Evolutionary conservation across 2,329 filamentous ascomycete genomes (phyloP).

Genomic region (Aureobasidium sp.): DNA sequence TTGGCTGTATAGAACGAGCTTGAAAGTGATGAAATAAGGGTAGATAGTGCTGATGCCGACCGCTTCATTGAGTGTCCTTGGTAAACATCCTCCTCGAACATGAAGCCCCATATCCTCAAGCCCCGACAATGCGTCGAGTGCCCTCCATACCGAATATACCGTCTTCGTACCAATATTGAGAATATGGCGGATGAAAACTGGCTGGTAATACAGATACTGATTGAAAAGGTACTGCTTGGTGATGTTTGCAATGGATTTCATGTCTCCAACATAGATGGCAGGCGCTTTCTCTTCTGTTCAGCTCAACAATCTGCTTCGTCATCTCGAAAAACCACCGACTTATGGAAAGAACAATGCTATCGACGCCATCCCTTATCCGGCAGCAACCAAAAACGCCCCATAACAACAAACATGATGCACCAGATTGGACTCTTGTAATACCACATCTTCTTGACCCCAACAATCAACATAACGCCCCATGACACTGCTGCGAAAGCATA

Average conservation of each 20-base stretch:
- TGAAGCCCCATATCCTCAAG: not conserved
- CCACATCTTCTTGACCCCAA: not conserved
- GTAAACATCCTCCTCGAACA: no score
- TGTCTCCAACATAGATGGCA: not conserved
- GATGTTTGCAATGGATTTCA: not conserved
- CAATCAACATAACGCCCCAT: not conserved
- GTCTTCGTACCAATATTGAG: not conserved
- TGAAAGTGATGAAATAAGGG: no score
- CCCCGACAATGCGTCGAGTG: no score
- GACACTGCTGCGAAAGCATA: not conserved
- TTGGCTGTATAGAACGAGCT: no score
- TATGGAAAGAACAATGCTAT: not conserved
- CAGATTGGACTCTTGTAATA: slow-evolving; percentile 2
- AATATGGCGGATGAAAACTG: not conserved
- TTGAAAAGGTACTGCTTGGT: not conserved
- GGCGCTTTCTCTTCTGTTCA: not conserved
- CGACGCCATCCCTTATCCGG: not conserved
- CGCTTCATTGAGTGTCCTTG: no score
- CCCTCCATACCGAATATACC: no score
- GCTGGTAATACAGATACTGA: not conserved
- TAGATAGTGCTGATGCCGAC: no score
- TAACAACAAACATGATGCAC: not conserved
- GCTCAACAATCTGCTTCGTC: not conserved
- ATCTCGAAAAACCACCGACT: not conserved
- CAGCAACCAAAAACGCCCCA: not conserved